Evolutionary conservation across 2,329 filamentous ascomycete species (phyloP).

Genomic region (Verticillium isaacii): DNA sequence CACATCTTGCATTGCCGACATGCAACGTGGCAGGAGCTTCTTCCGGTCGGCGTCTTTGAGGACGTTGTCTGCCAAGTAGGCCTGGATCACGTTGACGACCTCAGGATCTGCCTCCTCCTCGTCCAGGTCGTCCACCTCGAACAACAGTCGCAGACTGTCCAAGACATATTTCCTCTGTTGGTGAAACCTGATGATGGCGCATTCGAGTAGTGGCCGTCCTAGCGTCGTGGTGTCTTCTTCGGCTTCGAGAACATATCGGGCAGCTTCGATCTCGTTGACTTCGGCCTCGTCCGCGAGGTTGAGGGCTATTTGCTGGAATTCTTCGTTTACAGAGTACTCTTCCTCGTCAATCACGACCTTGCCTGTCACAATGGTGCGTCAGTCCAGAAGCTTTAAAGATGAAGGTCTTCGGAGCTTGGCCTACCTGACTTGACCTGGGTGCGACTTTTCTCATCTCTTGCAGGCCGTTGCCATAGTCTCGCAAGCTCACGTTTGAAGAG

Average conservation of each 20-base stretch:
- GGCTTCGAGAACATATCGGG: slow-evolving; percentile 69
- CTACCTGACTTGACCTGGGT: slow-evolving; percentile 64
- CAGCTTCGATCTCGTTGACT: slow-evolving; percentile 83
- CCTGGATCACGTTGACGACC: slow-evolving; percentile 44
- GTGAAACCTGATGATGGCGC: slow-evolving; percentile 83
- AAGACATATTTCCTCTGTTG: slow-evolving; percentile 77
- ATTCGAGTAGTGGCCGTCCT: slow-evolving; percentile 69
- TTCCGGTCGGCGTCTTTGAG: slow-evolving; percentile 42
- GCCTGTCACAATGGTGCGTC: slow-evolving; percentile 42
- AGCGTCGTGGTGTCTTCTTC: slow-evolving; percentile 63
- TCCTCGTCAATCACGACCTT: slow-evolving; percentile 69
- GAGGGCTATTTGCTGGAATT: slow-evolving; percentile 79
- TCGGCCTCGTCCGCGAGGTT: slow-evolving; percentile 84
- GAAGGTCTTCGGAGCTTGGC: slow-evolving; percentile 10
- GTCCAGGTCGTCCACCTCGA: slow-evolving; percentile 62
- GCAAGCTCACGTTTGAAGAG: slow-evolving; percentile 69
- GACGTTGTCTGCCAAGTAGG: slow-evolving; percentile 52
- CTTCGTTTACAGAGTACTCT: slow-evolving; percentile 76
- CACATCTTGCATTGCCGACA: slow-evolving; percentile 71
- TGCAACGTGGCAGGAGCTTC: slow-evolving; percentile 68
- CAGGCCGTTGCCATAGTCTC: slow-evolving; percentile 67
- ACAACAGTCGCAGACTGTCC: slow-evolving; percentile 75
- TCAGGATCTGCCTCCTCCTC: slow-evolving; percentile 50
- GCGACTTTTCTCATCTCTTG: slow-evolving; percentile 71
- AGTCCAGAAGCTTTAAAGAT: slow-evolving; percentile 1